Conservation (phyloP, 345 rosid species). For the Gossypium mustelinum region DNA sequence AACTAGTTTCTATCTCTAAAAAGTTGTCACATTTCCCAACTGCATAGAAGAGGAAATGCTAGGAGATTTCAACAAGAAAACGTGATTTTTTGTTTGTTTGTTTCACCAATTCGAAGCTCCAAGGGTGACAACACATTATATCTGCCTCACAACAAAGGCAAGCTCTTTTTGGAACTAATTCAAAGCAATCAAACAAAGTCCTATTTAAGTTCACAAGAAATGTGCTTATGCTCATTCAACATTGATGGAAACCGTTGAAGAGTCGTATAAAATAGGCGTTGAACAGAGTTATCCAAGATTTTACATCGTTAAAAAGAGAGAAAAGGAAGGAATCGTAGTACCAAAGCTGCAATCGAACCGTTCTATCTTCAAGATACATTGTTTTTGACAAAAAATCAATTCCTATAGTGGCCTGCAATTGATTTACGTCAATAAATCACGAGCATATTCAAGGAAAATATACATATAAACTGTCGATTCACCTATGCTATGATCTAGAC, state of each 20-base stretch:
- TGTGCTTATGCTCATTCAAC: not conserved
- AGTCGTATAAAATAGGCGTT: not conserved
- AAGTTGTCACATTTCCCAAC: not conserved
- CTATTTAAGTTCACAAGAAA: not conserved
- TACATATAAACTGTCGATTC: not conserved
- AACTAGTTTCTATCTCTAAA: not conserved
- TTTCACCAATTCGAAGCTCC: too few species aligned
- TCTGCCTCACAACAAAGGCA: not conserved
- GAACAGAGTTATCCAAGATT: not conserved
- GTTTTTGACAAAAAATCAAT: slow-evolving; percentile 92
- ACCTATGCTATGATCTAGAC: not conserved
- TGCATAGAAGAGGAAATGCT: not conserved
- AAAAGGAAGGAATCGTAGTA: slow-evolving; percentile 14
- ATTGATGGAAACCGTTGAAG: not conserved
- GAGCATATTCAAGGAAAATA: not conserved
- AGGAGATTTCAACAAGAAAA: not conserved
- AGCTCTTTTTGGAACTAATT: not conserved
- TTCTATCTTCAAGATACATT: slow-evolving; percentile 91
- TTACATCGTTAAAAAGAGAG: not conserved
- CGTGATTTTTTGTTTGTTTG: too few species aligned
- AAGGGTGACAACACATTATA: not conserved
- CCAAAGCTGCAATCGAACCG: slow-evolving; percentile 95
- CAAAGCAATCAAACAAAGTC: not conserved
- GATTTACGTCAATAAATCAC: not conserved
- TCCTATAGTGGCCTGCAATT: slow-evolving; percentile 81